These are phyloP conservation scores for Hanseniaspora singularis DNA, from an alignment of 805 yeast species.

Conservation along the genomic window DNA sequence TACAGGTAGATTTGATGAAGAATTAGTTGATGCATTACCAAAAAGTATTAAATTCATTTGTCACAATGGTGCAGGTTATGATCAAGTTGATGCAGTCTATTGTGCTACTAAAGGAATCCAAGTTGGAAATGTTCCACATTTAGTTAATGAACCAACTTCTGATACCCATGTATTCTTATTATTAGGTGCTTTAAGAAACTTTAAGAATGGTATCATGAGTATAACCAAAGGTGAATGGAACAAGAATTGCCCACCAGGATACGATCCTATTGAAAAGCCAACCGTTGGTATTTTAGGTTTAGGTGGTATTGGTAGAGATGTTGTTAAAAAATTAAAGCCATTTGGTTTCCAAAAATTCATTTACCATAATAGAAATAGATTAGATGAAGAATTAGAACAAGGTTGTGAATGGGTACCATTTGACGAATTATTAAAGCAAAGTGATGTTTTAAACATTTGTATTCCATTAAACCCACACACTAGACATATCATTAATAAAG, in stretches of 20 bases:
- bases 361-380: slow-evolving; percentile 57
- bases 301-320: slow-evolving; percentile 84
- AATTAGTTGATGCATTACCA: slow-evolving; percentile 46
- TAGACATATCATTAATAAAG: slow-evolving; percentile 52
- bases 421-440: slow-evolving; percentile 50
- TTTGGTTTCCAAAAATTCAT: slow-evolving; percentile 63
- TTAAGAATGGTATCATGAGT: slow-evolving; percentile 44
- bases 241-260: slow-evolving; percentile 50
- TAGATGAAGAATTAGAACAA: slow-evolving; percentile 50
- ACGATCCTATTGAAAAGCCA: slow-evolving; percentile 58
- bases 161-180: slow-evolving; percentile 54
- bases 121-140: slow-evolving; percentile 53
- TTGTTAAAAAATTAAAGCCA: slow-evolving; percentile 57
- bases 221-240: slow-evolving; percentile 53
- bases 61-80: slow-evolving; percentile 69
- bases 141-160: slow-evolving; percentile 63
- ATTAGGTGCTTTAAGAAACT: slow-evolving; percentile 56
- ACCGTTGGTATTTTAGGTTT: slow-evolving; percentile 71
- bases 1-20: slow-evolving; percentile 58
- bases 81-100: slow-evolving; percentile 50
- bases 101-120: slow-evolving; percentile 44
- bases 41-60: slow-evolving; percentile 39
- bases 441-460: slow-evolving; percentile 64
- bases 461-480: slow-evolving; percentile 68
- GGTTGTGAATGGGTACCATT: slow-evolving; percentile 60